phyloP scores from a whole-genome alignment of 1,284 basidiomycete species.

The Mrakiaceae sp. region DNA sequence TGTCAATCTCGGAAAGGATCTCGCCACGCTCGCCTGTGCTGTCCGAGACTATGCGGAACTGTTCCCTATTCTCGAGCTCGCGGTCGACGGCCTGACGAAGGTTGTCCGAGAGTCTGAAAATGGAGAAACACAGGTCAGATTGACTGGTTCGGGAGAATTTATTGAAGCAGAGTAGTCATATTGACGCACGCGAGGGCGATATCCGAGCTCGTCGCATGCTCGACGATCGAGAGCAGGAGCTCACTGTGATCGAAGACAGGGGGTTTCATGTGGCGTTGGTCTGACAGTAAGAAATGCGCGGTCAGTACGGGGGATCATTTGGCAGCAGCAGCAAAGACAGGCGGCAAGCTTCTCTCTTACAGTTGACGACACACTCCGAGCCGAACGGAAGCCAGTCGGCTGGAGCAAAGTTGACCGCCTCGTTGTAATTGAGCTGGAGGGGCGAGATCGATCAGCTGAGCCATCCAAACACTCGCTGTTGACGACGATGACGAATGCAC shows the following conservation, averaged over 20 bases:
- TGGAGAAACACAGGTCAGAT: neutral
- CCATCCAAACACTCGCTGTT: neutral
- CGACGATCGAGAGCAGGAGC: conserved; percentile 85
- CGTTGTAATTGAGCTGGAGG: conserved; percentile 17
- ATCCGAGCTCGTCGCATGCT: conserved; percentile 84
- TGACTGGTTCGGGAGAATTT: conserved; percentile 17
- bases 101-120: conserved; percentile 61
- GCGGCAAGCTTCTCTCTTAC: neutral
- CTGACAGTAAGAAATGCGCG: conserved; percentile 14
- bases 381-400: conserved; percentile 89
- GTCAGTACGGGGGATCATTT: too few species aligned
- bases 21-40: conserved; percentile 47
- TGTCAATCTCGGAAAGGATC: conserved; percentile 63
- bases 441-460: neutral
- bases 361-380: conserved; percentile 73
- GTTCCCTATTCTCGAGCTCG: conserved; percentile 58
- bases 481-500: conserved; percentile 40
- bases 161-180: conserved; percentile 10
- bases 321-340: neutral
- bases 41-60: conserved; percentile 32
- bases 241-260: conserved; percentile 99
- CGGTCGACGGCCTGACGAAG: conserved; percentile 80
- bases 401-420: conserved; percentile 93
- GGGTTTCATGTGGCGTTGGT: conserved; percentile 77
- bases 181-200: conserved; percentile 74